A percentile compares a stretch with the other conserved stretches of the same genome.
Conservation (phyloP, 495 filamentous ascomycete genomes). For the Neurospora hispaniola region DNA sequence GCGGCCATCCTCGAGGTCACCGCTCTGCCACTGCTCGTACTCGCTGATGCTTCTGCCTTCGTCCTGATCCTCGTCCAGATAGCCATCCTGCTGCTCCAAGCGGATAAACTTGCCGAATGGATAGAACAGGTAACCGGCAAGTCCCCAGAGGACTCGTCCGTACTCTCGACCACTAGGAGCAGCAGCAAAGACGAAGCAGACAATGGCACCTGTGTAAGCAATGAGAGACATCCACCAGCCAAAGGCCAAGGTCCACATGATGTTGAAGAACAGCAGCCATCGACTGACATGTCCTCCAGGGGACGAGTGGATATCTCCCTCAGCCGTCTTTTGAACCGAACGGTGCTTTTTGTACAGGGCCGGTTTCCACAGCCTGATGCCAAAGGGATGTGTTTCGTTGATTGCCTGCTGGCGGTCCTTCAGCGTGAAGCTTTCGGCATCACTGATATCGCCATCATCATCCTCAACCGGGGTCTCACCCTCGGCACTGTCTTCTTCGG, state of each 20-base stretch:
- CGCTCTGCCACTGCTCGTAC: constrained; percentile 98
- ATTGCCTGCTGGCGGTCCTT: constrained; percentile 97
- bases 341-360: constrained; percentile 95
- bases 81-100: constrained; percentile 84
- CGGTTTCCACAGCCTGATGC: constrained; percentile 97
- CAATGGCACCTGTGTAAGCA: constrained; percentile 56
- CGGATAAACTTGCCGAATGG: constrained; percentile 95
- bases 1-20: constrained; percentile 88
- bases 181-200: constrained; percentile 73
- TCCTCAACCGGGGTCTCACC: constrained; percentile 41
- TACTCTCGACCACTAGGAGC: constrained; percentile 75
- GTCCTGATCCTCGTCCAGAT: constrained; percentile 93
- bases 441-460: constrained; percentile 53
- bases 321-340: constrained; percentile 90
- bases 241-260: constrained; percentile 84
- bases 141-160: constrained; percentile 70
- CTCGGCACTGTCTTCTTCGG: constrained; percentile 16
- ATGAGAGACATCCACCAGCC: constrained; percentile 94
- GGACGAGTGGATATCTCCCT: constrained; percentile 94
- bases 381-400: constrained; percentile 97
- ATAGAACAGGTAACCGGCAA: constrained; percentile 83
- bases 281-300: constrained; percentile 79
- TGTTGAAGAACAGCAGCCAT: constrained; percentile 76
- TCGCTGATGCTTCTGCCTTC: constrained; percentile 98
- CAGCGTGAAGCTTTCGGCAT: constrained; percentile 72